Evolutionary conservation across 2,329 filamentous ascomycete species (phyloP).

Genomic region (Aspergillus carbonarius): DNA sequence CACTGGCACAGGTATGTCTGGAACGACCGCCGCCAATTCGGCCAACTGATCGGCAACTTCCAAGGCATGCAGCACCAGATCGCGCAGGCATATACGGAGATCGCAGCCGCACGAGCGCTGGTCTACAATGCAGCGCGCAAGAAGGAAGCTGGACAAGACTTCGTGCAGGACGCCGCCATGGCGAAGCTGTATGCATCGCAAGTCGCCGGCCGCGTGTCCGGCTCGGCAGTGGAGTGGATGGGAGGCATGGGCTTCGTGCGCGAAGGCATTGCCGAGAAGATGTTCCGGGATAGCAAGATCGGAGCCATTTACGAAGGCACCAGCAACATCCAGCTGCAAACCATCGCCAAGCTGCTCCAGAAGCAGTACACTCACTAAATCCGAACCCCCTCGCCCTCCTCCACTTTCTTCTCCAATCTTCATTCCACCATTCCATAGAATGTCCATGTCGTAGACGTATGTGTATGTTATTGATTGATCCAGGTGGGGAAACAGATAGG

Average conservation of each 20-base stretch:
- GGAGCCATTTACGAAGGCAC: slow-evolving; percentile 93
- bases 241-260: slow-evolving; percentile 98
- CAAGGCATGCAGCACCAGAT: slow-evolving; percentile 99
- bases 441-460: too few relatives aligned
- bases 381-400: neutral
- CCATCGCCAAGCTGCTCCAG: slow-evolving; percentile 69
- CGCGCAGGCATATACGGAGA: slow-evolving; percentile 92
- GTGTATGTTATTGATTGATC: too few relatives aligned
- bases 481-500: too few relatives aligned
- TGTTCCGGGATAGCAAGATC: slow-evolving; percentile 96
- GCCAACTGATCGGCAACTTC: slow-evolving; percentile 89
- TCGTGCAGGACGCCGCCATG: slow-evolving; percentile 96
- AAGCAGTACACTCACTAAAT: slow-evolving; percentile 63
- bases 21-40: slow-evolving; percentile 98
- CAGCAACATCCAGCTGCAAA: slow-evolving; percentile 67
- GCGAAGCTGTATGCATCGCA: slow-evolving; percentile 94
- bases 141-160: slow-evolving; percentile 96
- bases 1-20: slow-evolving; percentile 69
- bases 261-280: slow-evolving; percentile 97
- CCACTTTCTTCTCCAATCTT: neutral
- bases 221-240: slow-evolving; percentile 96
- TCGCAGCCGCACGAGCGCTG: slow-evolving; percentile 82
- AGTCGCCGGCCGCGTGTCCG: slow-evolving; percentile 81
- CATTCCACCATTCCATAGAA: too few relatives aligned
- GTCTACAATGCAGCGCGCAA: slow-evolving; percentile 96